Evolutionary conservation across 768 basidiomycete species (phyloP).

Genomic region (Suillus ampliporus): DNA sequence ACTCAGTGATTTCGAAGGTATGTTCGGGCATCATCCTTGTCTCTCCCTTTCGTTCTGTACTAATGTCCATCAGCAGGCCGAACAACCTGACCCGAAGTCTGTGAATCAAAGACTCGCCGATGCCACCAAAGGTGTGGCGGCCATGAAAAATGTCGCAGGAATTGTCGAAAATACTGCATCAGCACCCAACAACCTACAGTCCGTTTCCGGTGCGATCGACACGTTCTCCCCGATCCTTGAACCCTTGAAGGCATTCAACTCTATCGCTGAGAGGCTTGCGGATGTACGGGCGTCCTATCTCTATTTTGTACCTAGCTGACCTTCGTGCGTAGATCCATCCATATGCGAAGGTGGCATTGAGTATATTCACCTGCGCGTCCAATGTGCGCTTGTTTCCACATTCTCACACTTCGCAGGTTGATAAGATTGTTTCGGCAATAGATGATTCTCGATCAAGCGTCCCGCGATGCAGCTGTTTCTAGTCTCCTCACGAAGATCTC

Average conservation of each 20-base stretch:
- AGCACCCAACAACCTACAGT: neutral
- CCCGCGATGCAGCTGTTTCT: neutral
- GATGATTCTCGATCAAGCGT: constrained; percentile 13
- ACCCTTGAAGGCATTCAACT: constrained; percentile 3
- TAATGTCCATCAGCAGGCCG: neutral
- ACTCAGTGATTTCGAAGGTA: too few relatives aligned
- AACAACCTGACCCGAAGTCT: neutral
- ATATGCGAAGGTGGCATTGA: constrained; percentile 6
- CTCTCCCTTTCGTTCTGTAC: too few relatives aligned
- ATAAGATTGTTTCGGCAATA: neutral
- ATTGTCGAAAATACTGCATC: neutral
- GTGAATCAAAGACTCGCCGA: neutral
- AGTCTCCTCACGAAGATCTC: constrained; percentile 10
- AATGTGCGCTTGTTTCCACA: neutral
- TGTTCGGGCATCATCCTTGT: too few relatives aligned
- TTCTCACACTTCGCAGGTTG: neutral
- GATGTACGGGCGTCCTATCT: neutral
- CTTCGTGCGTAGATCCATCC: constrained; percentile 1
- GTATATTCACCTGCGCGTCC: constrained; percentile 1
- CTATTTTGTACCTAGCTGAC: neutral
- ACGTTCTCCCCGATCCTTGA: neutral
- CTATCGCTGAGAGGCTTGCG: neutral
- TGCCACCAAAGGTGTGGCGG: neutral
- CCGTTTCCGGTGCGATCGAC: neutral
- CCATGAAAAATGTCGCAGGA: neutral